phyloP scores from a whole-genome alignment of 768 basidiomycete species.

The Epithele typhae region DNA sequence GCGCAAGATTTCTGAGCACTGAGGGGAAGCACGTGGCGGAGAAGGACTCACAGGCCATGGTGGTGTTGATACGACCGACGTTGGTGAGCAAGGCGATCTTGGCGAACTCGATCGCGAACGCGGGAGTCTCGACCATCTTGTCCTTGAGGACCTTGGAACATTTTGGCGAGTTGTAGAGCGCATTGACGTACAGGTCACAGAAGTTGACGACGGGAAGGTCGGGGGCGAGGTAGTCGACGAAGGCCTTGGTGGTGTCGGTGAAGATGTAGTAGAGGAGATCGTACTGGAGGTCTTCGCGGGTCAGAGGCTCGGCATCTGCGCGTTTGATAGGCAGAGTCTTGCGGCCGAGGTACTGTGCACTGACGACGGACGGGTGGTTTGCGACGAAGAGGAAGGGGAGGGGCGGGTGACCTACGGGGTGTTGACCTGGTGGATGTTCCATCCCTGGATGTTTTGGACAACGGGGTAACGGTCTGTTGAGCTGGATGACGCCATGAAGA shows the following conservation, averaged over 20 bases:
- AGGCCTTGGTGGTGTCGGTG: conserved; percentile 59
- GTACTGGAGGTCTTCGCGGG: conserved; percentile 81
- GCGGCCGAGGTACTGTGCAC: conserved; percentile 33
- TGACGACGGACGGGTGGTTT: conserved; percentile 49
- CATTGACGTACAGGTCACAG: conserved; percentile 78
- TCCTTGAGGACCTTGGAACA: conserved; percentile 86
- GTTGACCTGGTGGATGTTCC: conserved; percentile 26
- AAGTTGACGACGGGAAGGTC: conserved; percentile 59
- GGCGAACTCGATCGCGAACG: conserved; percentile 73
- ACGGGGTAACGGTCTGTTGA: conserved; percentile 23
- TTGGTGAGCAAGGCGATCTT: conserved; percentile 86
- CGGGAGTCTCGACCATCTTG: conserved; percentile 80
- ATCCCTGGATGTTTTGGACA: conserved; percentile 19
- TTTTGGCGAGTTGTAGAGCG: conserved; percentile 74
- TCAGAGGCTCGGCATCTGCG: conserved; percentile 77
- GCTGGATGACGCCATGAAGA: conserved; percentile 29
- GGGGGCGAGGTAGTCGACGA: conserved; percentile 57
- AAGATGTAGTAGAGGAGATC: conserved; percentile 83
- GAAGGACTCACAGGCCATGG: conserved; percentile 68
- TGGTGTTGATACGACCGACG: conserved; percentile 89
- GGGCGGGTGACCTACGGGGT: conserved; percentile 22
- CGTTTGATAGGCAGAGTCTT: conserved; percentile 79
- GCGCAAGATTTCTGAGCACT: conserved; percentile 2
- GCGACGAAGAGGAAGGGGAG: conserved; percentile 37
- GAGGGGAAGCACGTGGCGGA: not conserved